These are phyloP conservation scores for Puccinia polysora DNA, from an alignment of 1,284 basidiomycete genomes.

Conservation along the genomic window DNA sequence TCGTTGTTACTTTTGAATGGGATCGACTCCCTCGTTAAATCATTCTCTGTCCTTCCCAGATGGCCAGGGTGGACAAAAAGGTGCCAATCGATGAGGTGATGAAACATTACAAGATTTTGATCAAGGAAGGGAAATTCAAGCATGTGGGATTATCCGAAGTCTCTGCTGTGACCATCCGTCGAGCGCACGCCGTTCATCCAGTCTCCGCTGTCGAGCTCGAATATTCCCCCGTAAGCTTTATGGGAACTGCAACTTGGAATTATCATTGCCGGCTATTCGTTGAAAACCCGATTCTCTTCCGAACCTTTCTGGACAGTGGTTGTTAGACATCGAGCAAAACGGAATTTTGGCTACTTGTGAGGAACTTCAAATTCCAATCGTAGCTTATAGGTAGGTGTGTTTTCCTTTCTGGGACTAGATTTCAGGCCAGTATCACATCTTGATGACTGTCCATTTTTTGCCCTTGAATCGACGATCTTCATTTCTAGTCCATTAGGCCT, in stretches of 20 bases:
- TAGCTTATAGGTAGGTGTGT: conserved; percentile 50
- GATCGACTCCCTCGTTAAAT: conserved; percentile 43
- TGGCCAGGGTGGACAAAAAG: conserved; percentile 42
- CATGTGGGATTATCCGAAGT: conserved; percentile 50
- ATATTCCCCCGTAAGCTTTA: conserved; percentile 37
- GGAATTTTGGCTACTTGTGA: conserved; percentile 54
- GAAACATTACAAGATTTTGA: conserved; percentile 47
- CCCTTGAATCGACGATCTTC: neutral
- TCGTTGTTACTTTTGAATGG: conserved; percentile 45
- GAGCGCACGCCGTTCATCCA: conserved; percentile 47
- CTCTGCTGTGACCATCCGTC: conserved; percentile 48
- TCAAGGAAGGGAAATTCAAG: conserved; percentile 50
- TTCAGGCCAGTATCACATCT: neutral
- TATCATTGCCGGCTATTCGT: neutral
- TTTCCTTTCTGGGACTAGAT: neutral
- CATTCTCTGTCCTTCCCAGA: neutral
- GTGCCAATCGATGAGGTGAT: conserved; percentile 45
- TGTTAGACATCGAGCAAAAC: conserved; percentile 53
- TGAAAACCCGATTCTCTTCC: neutral
- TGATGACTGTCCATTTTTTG: neutral
- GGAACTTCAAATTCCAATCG: conserved; percentile 53
- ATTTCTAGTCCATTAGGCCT: conserved; percentile 53
- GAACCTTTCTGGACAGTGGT: neutral
- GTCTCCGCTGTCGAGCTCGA: conserved; percentile 50
- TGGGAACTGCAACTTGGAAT: neutral